Conservation (phyloP, 176 grass and related monocot genomes). For the Aegilops sharonensis region DNA sequence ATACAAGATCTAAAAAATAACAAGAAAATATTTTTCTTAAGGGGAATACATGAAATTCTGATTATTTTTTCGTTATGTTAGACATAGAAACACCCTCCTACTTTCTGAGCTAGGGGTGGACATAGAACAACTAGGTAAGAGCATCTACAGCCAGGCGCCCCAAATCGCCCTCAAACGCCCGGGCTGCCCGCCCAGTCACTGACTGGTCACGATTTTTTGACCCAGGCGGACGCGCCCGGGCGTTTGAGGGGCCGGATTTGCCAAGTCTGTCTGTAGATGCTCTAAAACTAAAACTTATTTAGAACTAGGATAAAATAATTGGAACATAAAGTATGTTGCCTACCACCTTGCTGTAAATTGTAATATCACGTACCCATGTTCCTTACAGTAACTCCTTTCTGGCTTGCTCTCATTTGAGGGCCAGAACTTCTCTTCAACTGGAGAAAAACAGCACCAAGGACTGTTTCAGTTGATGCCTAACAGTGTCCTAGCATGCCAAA, state of each 20-base stretch:
- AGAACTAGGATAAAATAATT: conserved; percentile 1
- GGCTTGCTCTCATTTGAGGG: not conserved
- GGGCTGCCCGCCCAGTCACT: too few relatives aligned
- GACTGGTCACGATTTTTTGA: too few relatives aligned
- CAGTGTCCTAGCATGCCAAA: not conserved
- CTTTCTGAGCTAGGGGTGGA: not conserved
- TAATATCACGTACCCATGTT: not conserved
- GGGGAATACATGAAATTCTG: not conserved
- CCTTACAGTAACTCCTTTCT: not conserved
- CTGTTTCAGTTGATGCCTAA: not conserved
- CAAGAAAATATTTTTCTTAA: not conserved
- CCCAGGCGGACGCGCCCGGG: too few relatives aligned
- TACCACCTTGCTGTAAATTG: not conserved
- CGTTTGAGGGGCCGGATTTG: too few relatives aligned
- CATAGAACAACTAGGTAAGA: not conserved
- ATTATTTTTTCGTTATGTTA: not conserved
- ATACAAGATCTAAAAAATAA: not conserved
- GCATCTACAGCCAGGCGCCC: too few relatives aligned
- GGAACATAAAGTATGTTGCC: not conserved
- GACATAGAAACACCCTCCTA: not conserved
- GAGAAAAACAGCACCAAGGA: not conserved
- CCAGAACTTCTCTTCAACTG: not conserved
- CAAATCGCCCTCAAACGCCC: too few relatives aligned
- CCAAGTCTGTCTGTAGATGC: too few relatives aligned
- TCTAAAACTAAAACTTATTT: not conserved